Evolutionary conservation across 257 asterid species (phyloP).

Genomic region (Echium plantagineum): DNA sequence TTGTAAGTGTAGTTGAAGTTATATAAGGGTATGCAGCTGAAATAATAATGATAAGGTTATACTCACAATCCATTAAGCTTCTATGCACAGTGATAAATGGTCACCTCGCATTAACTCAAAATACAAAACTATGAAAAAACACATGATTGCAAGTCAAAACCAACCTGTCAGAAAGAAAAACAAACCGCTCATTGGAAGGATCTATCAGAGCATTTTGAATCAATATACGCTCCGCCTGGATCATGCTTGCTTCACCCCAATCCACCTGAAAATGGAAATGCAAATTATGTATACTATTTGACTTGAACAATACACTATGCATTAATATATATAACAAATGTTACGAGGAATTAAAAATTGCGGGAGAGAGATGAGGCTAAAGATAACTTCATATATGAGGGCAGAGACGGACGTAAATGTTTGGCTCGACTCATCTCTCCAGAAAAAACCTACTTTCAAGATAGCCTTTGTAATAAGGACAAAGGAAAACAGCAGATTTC

Average conservation of each 20-base stretch:
- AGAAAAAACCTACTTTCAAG: not conserved
- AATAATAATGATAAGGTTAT: slow-evolving; percentile 11
- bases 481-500: not conserved
- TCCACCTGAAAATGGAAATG: slow-evolving; percentile 65
- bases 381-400: not conserved
- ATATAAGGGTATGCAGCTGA: slow-evolving; percentile 94
- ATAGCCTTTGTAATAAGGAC: not conserved
- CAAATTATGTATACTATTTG: slow-evolving; percentile 5
- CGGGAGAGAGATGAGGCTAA: not conserved
- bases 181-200: slow-evolving; percentile 64
- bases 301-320: not conserved
- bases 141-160: slow-evolving; percentile 4
- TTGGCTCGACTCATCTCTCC: not conserved
- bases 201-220: slow-evolving; percentile 73
- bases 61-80: not conserved
- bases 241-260: slow-evolving; percentile 99
- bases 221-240: slow-evolving; percentile 89
- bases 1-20: slow-evolving; percentile 91
- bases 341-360: not conserved
- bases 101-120: not conserved
- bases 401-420: not conserved
- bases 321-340: not conserved
- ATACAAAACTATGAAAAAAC: not conserved
- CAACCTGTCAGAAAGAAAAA: slow-evolving; percentile 94
- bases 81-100: not conserved